phyloP scores from a whole-genome alignment of 768 basidiomycete species.

The Boletus edulis region DNA sequence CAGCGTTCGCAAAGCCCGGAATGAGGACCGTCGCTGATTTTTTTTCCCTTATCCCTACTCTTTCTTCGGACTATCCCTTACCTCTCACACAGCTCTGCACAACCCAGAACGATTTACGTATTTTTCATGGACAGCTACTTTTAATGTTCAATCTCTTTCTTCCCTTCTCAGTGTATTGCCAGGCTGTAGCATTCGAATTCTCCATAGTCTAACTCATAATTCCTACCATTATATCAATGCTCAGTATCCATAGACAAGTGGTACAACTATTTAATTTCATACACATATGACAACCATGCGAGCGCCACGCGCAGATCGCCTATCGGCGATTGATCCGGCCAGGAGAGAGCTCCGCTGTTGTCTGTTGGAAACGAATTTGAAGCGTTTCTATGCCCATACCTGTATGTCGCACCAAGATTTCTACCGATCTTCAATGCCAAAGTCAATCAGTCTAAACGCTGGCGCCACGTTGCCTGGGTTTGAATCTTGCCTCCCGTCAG shows the following conservation, averaged over 20 bases:
- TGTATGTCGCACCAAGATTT: background rate
- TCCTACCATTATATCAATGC: conserved; percentile 18
- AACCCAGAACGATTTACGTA: conserved; percentile 25
- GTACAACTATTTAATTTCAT: conserved; percentile 14
- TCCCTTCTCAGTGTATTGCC: conserved; percentile 17
- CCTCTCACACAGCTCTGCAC: conserved; percentile 13
- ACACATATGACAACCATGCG: background rate
- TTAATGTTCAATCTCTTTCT: conserved; percentile 15
- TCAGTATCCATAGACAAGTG: conserved; percentile 16
- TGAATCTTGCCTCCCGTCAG: conserved; percentile 7
- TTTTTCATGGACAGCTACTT: conserved; percentile 18
- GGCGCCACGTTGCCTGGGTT: conserved; percentile 19
- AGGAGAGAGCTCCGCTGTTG: background rate
- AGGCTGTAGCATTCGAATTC: conserved; percentile 20
- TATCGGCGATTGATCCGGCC: conserved; percentile 19
- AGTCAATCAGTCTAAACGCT: conserved; percentile 25
- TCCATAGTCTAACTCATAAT: conserved; percentile 23
- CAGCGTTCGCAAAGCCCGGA: conserved; percentile 34
- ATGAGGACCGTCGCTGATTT: conserved; percentile 38
- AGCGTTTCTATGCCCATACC: conserved; percentile 17
- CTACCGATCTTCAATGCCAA: conserved; percentile 16
- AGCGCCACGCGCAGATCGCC: conserved; percentile 10
- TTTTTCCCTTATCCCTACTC: background rate
- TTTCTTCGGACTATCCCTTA: background rate
- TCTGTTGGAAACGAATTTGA: conserved; percentile 17